Base-by-base conservation (phyloP, 352 stramenopile species). In the Peronospora destructor region DNA sequence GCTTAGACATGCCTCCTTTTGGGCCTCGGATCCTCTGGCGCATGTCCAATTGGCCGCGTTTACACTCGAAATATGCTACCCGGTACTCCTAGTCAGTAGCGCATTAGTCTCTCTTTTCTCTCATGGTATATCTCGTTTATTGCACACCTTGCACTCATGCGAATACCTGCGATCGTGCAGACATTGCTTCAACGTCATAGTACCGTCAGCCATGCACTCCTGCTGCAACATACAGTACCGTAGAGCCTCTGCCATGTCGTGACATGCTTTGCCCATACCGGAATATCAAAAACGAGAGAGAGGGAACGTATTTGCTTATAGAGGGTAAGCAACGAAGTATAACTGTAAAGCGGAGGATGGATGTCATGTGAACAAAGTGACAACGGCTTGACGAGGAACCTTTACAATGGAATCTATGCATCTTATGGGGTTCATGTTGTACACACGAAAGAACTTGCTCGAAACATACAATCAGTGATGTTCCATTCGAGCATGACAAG, bases 371-470 rank as follows among this genome's bases (percentile, higher is more conserved):
- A 21, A 21, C 19, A 3, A 3, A 21, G 19, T 21, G 19, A 21
- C 19, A 3, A 21, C 3, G 19, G 3, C 1, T 21, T 21, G 19
- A 21, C 19, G 19, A 21, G 19, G 1, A 21, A 21, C 3, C 19
- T 3, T 21, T 21, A 21, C 19, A 21, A 3, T 3, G 19, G 19
- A 3, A 21, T 21, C 19, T 21, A 21, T 21, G 3, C 19, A 21
- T 21, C 19, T 21, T 21, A 21, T 21, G 19, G 19, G n/a, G n/a
- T n/a, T 21, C 19, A 3, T 98, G 58, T 98, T 95, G 75, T 98
- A 98, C 42, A 97, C 97, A 14, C 95, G 95, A 7, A 82, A 75
- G 52, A 85, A 61, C 48, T 87, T 73, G 9, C 67, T 68, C 0
- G 72, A 84, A n/a, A 75, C 80, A 2, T 82, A 88, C 61, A 82